A percentile compares a stretch with the other conserved stretches of the same genome.
Evolutionary conservation across 805 yeast genomes (phyloP).

Genomic region (Wickerhamiella galacta): DNA sequence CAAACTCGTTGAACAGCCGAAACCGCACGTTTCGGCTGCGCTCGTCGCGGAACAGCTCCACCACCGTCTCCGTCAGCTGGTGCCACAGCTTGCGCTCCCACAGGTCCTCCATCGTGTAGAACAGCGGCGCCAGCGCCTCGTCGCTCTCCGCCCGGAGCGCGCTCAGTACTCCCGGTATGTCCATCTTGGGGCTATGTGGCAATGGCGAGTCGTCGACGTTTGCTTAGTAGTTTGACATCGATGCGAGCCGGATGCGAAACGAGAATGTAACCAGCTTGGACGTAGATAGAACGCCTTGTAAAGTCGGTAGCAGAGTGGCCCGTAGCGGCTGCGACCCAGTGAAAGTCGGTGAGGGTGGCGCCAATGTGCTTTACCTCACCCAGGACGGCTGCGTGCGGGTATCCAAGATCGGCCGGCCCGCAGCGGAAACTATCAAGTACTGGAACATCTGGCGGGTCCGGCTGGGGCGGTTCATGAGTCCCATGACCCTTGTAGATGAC

Average conservation of each 20-base stretch:
- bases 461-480: conserved; percentile 10
- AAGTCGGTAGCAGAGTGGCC: background rate
- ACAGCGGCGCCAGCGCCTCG: conserved; percentile 40
- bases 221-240: no score
- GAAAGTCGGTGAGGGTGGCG: conserved; percentile 6
- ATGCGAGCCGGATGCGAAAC: no score
- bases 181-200: conserved; percentile 12
- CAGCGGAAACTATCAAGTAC: conserved; percentile 23
- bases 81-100: conserved; percentile 90
- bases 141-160: conserved; percentile 52
- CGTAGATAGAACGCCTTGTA: background rate
- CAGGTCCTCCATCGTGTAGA: conserved; percentile 61
- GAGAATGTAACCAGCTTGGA: no score
- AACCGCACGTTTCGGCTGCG: conserved; percentile 39
- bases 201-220: no score
- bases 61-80: conserved; percentile 61
- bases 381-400: conserved; percentile 23
- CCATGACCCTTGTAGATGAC: conserved; percentile 6
- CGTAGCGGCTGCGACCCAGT: background rate
- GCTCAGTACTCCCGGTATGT: conserved; percentile 34
- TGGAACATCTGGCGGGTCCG: conserved; percentile 12
- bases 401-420: conserved; percentile 22
- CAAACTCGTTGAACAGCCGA: conserved; percentile 54
- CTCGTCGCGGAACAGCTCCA: conserved; percentile 40
- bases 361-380: conserved; percentile 16